A percentile compares a stretch with the other conserved stretches of the same genome.
Conservation (phyloP, 148 eudicot species). For the Fagopyrum esculentum region DNA sequence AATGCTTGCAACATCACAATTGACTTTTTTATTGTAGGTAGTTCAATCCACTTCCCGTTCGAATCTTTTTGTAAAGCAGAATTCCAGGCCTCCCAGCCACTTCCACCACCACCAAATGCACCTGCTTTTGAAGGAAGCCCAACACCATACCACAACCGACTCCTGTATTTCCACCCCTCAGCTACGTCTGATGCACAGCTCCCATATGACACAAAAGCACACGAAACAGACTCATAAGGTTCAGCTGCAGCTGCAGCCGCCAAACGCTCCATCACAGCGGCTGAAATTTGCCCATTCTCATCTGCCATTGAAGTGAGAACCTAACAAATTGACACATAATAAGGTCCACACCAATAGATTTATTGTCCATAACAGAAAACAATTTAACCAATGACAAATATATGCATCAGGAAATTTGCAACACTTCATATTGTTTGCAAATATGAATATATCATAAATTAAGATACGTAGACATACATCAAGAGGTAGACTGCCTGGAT, state of each 20-base stretch:
- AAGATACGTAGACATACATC: conserved; percentile 48
- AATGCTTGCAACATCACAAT: conserved; percentile 92
- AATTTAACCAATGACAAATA: not conserved
- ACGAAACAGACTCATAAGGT: conserved; percentile 91
- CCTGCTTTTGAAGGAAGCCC: conserved; percentile 51
- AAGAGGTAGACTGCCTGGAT: conserved; percentile 62
- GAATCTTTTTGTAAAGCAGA: conserved; percentile 78
- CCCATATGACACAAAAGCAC: conserved; percentile 96
- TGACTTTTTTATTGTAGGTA: conserved; percentile 77
- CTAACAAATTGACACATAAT: conserved; percentile 30
- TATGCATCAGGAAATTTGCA: conserved; percentile 2
- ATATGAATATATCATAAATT: not conserved
- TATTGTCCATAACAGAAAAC: not conserved
- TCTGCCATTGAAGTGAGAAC: conserved; percentile 90
- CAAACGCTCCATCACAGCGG: conserved; percentile 78
- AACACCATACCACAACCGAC: conserved; percentile 89
- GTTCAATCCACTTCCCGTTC: conserved; percentile 83
- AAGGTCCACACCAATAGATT: conserved; percentile 9
- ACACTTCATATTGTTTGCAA: not conserved
- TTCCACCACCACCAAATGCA: conserved; percentile 86
- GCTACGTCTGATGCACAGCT: conserved; percentile 79
- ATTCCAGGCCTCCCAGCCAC: conserved; percentile 94
- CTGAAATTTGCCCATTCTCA: conserved; percentile 70
- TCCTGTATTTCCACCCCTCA: conserved; percentile 92
- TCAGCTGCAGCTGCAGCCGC: conserved; percentile 96